Evolutionary conservation across 2,329 filamentous ascomycete genomes (phyloP), one percentile per base, ranked within the genome.

Genomic region (Colletotrichum somersetense): DNA sequence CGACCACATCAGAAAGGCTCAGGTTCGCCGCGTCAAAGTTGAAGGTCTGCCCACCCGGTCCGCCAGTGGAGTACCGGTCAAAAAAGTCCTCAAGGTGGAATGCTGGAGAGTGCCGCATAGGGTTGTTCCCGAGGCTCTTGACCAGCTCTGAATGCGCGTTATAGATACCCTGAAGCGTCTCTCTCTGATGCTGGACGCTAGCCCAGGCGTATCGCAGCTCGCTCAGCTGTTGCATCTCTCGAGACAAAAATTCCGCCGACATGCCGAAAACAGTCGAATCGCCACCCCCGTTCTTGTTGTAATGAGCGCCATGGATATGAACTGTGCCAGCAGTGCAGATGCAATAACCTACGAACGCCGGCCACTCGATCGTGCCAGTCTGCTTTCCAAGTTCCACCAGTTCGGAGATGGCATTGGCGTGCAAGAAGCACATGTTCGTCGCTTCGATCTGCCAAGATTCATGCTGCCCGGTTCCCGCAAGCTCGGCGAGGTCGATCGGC

Each of bases 371-470:
- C 2, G 92, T 89, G 1, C 89, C 88, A 1, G 91, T 91, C 75
- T 92, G 92, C 74, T 91, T 92, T 1, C 93, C 93, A 20, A 95
- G 88, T 78, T 96, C 92, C 5, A 95, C 91, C 3, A 97, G 83
- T 77, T 97, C 94, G 1, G 93, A 91, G 63, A 97, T 95, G 6
- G 94, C 93, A 77, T 97, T 97, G 7, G 94, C 94, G 75, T 97
- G 94, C 23, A 95, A 84, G 79, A 90, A 96, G 80, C 94, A 97
- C 78, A 96, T 87, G 77, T 96, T 96, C 0, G 94, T 97, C 0
- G 94, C 93, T 79, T 97, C 93, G 59, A 97, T 96, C 79, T 97
- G 94, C 94, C 94, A 97, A 38, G 93, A 95, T 79, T 97, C 94
- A 75, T 97, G 93, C 77, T 97, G 94, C 1, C 93, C 93, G 0